phyloP scores from a whole-genome alignment of 192 early-diverging fungal genomes.

The Diversispora eburnea region DNA sequence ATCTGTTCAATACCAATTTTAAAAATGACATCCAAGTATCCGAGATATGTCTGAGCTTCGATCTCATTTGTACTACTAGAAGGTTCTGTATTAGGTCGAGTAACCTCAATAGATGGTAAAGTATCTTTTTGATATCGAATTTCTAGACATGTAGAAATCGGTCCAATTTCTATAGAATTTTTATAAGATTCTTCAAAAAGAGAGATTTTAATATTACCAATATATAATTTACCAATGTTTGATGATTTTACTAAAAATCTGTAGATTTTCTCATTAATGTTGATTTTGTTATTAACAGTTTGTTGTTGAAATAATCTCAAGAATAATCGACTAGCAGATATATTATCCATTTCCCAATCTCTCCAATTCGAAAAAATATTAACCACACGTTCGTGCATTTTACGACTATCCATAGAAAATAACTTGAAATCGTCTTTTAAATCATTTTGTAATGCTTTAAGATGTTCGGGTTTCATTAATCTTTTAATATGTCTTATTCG shows the following conservation, averaged over 20 bases:
- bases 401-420: constrained; percentile 36
- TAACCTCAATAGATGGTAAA: constrained; percentile 3
- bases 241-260: constrained; percentile 35
- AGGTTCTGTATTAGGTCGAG: background rate
- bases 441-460: constrained; percentile 38
- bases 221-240: constrained; percentile 38
- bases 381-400: constrained; percentile 47
- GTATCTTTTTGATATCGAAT: constrained; percentile 8
- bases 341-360: constrained; percentile 61
- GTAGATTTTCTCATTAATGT: constrained; percentile 27
- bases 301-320: constrained; percentile 43
- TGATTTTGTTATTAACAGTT: background rate
- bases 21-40: constrained; percentile 44
- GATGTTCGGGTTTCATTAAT: constrained; percentile 36
- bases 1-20: constrained; percentile 40
- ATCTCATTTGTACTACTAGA: background rate
- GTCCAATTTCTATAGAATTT: constrained; percentile 42
- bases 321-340: constrained; percentile 44
- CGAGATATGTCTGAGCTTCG: constrained; percentile 1
- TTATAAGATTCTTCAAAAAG: constrained; percentile 51
- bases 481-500: constrained; percentile 61
- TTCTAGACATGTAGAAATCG: constrained; percentile 41
- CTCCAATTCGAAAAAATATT: constrained; percentile 52
- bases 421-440: constrained; percentile 35
- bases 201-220: constrained; percentile 42